Evolutionary conservation across 139 green algal genomes (phyloP).

Genomic region (Haematococcus sp.): DNA sequence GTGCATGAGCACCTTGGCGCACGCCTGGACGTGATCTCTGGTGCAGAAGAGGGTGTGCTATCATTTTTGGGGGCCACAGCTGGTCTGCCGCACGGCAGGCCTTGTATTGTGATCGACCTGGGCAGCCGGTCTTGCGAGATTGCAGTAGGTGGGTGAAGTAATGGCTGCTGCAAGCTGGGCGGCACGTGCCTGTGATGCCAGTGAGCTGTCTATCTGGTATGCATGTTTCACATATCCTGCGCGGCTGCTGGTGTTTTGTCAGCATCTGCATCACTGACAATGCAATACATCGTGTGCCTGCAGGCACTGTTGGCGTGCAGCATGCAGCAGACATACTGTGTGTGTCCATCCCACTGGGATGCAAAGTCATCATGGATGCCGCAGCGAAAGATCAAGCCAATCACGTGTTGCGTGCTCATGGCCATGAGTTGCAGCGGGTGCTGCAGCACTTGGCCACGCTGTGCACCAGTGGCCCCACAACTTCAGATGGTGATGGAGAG

Average conservation of each 20-base stretch:
- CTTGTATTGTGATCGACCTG: slow-evolving; percentile 18
- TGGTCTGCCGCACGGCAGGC: background rate
- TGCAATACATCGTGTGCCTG: background rate
- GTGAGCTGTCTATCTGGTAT: background rate
- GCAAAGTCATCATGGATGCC: no score
- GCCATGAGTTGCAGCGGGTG: no score
- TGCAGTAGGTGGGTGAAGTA: slow-evolving; percentile 6
- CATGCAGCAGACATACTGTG: no score
- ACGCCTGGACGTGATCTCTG: background rate
- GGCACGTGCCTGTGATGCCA: background rate
- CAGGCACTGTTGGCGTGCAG: no score
- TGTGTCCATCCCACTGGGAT: no score
- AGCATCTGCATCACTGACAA: background rate
- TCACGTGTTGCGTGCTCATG: no score
- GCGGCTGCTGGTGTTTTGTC: background rate
- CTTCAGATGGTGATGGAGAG: no score
- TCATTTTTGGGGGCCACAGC: slow-evolving; percentile 12
- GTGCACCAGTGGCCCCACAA: no score
- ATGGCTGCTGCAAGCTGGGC: background rate
- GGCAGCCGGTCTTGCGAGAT: slow-evolving; percentile 25
- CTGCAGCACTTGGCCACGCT: no score
- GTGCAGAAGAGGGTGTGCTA: slow-evolving; percentile 17
- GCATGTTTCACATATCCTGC: background rate
- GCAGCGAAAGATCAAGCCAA: no score
- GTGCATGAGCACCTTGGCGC: background rate